A percentile compares a stretch with the other conserved stretches of the same genome.
Evolutionary conservation across 1,284 basidiomycete genomes (phyloP).

Genomic region (Limonomyces culmigenus): DNA sequence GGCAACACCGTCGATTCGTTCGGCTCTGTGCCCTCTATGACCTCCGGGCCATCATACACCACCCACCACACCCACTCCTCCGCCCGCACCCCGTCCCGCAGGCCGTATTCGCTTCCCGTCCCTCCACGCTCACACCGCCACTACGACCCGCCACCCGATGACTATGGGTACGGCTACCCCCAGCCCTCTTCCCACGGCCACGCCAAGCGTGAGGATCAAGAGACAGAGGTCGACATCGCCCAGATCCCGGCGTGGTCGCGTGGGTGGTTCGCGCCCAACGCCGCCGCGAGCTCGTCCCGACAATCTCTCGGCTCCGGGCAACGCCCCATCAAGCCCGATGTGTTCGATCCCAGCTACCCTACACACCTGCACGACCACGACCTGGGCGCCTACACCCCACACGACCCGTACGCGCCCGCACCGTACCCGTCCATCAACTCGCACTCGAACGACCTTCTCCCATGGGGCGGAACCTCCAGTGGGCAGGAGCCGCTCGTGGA

Average conservation of each 20-base stretch:
- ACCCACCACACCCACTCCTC: conserved; percentile 23
- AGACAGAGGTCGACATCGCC: conserved; percentile 39
- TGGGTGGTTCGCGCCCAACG: conserved; percentile 36
- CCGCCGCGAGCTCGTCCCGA: conserved; percentile 9
- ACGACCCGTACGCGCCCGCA: background rate
- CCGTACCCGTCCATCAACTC: conserved; percentile 15
- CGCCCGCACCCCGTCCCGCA: conserved; percentile 11
- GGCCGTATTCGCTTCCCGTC: conserved; percentile 33
- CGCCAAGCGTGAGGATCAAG: too few relatives aligned
- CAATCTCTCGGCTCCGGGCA: conserved; percentile 6
- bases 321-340: conserved; percentile 1
- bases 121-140: conserved; percentile 12
- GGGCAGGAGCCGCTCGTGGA: conserved; percentile 22
- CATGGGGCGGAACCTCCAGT: conserved; percentile 26
- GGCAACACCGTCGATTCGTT: conserved; percentile 17
- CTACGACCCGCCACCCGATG: too few relatives aligned
- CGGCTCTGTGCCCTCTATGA: too few relatives aligned
- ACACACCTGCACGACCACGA: conserved; percentile 11
- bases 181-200: too few relatives aligned
- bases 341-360: conserved; percentile 6
- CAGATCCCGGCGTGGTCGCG: conserved; percentile 45
- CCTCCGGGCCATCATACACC: conserved; percentile 31
- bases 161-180: too few relatives aligned
- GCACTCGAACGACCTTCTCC: too few relatives aligned
- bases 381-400: conserved; percentile 6